A percentile compares a stretch with the other conserved stretches of the same genome.
Evolutionary conservation across 768 basidiomycete species (phyloP).

Genomic region (Suillus weaverae): DNA sequence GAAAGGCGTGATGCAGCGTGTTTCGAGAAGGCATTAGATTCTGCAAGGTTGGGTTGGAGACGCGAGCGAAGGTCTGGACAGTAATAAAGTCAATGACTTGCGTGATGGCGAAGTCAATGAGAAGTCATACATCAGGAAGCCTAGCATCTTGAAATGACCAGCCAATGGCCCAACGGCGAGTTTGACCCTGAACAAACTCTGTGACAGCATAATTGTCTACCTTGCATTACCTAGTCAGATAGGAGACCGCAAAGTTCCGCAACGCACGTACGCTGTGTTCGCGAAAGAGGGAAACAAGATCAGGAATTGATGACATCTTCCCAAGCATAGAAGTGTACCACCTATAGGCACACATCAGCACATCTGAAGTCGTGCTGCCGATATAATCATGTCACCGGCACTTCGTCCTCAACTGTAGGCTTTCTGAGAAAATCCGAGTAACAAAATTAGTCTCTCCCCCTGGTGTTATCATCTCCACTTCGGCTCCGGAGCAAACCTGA

Average conservation of each 20-base stretch:
- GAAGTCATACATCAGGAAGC: slow-evolving; percentile 72
- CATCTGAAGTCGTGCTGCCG: neutral
- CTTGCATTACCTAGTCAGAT: slow-evolving; percentile 37
- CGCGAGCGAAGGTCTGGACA: slow-evolving; percentile 36
- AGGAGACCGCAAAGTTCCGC: neutral
- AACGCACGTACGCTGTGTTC: slow-evolving; percentile 38
- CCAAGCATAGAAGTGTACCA: slow-evolving; percentile 97
- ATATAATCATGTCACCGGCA: slow-evolving; percentile 52
- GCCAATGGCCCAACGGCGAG: slow-evolving; percentile 87
- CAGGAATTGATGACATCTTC: slow-evolving; percentile 70
- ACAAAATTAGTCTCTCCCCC: slow-evolving; percentile 90
- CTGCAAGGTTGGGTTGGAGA: slow-evolving; percentile 44
- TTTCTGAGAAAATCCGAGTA: slow-evolving; percentile 73
- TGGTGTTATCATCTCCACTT: slow-evolving; percentile 83
- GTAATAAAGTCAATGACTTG: slow-evolving; percentile 21
- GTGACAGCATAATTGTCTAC: slow-evolving; percentile 85
- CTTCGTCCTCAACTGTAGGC: slow-evolving; percentile 43
- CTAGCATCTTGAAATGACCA: slow-evolving; percentile 74
- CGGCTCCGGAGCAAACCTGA: slow-evolving; percentile 84
- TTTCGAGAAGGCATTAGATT: slow-evolving; percentile 59
- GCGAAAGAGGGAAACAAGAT: slow-evolving; percentile 58
- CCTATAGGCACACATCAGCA: slow-evolving; percentile 34
- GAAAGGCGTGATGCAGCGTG: slow-evolving; percentile 46
- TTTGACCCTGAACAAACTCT: slow-evolving; percentile 83
- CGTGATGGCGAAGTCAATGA: neutral